Base-by-base conservation (phyloP, 179 eudicot genomes). In the Drosera spatulata region DNA sequence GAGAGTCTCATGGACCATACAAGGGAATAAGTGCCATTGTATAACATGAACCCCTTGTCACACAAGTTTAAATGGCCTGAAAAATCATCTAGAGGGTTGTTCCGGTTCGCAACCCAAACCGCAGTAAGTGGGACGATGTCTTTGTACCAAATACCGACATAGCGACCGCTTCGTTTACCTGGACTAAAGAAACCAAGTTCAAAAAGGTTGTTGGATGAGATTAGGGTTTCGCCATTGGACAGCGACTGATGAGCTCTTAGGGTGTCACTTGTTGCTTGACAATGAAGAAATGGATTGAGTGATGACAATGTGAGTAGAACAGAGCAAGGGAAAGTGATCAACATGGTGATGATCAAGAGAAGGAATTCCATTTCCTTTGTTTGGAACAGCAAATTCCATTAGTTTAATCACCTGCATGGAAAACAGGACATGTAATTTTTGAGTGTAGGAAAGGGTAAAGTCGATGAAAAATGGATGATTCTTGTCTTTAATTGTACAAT, bases 101-200 rank as follows among this genome's bases (percentile, higher is more conserved):
- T 67, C 60, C 59, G 12, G 15, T 66, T 67, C 22, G 70, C 65
- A 38, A 67, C 65, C 70, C 55, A 67, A 13, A 67, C 55, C 41
- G 60, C 55, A 0, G 65, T 54, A 12, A 53, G 41, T 33, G 53
- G 60, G 10, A n/a, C 7, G 12, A 67, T 22, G 40, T 54, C 39
- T 47, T 61, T 54, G 41, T 38, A 67, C 70, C 70, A 60, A 2
- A 60, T 45, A 0, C 65, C 55, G 39, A 67, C 10, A 12, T 60
- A 67, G 43, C 53, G 41, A 47, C 6, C 14, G 6, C 14, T 37
- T 4, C 22, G 12, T 5, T 37, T 39, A 8, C 48, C 41, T 13
- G 60, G 65, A 41, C 41, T 22, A n/a, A 60, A 60, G 50, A 67
- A 67, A 3, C 70, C 70, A n/a, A 60, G 49, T 37, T 50, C 69